Evolutionary conservation across 2,329 filamentous ascomycete species (phyloP).

Genomic region (Paracoccidioides brasiliensis): DNA sequence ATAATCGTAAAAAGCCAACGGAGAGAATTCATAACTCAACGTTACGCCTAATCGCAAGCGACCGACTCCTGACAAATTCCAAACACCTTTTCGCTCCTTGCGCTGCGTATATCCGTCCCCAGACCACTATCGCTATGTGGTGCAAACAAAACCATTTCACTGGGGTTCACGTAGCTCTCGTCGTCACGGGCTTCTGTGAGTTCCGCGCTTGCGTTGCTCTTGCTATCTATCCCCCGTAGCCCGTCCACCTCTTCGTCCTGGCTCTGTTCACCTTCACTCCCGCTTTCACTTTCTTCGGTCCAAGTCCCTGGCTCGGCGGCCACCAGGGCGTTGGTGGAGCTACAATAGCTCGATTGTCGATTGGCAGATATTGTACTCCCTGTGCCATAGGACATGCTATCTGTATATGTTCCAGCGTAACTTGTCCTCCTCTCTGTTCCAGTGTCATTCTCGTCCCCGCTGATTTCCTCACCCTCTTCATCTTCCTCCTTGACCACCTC

Average conservation of each 20-base stretch:
- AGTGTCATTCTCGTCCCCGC: conserved; percentile 38
- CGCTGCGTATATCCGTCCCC: conserved; percentile 17
- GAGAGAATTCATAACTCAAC: background rate
- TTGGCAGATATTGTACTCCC: conserved; percentile 29
- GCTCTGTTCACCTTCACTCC: conserved; percentile 4
- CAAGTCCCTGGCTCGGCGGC: conserved; percentile 17
- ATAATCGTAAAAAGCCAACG: background rate
- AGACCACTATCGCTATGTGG: conserved; percentile 20
- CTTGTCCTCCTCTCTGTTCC: conserved; percentile 34
- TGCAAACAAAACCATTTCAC: conserved; percentile 13
- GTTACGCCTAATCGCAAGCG: conserved; percentile 3
- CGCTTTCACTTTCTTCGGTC: conserved; percentile 13
- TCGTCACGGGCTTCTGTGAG: conserved; percentile 5
- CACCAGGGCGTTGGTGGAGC: conserved; percentile 25
- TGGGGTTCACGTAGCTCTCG: conserved; percentile 7
- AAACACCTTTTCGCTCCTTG: conserved; percentile 8
- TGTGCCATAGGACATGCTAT: conserved; percentile 29
- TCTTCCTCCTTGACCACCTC: conserved; percentile 53
- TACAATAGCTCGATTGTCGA: conserved; percentile 28
- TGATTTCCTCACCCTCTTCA: conserved; percentile 28
- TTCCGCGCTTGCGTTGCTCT: background rate
- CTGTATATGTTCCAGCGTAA: conserved; percentile 30
- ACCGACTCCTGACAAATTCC: conserved; percentile 7
- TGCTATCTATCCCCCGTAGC: background rate
- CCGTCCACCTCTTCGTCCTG: background rate